phyloP scores from a whole-genome alignment of 1,139 yeast genomes.

The Geotrichum cucujoidarum region DNA sequence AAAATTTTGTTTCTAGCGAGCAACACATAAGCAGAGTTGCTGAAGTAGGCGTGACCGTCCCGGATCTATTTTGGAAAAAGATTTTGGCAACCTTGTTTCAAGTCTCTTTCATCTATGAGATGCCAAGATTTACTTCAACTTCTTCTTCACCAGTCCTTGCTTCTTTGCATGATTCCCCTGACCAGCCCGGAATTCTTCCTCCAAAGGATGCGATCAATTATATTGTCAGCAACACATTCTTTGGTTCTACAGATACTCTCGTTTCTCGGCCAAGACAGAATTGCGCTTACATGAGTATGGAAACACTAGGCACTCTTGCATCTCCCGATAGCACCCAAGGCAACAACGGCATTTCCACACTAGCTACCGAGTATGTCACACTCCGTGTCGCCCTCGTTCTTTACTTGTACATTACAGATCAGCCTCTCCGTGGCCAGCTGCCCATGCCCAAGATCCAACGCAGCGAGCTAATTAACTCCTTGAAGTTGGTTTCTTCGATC shows the following conservation, averaged over 20 bases:
- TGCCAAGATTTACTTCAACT: constrained; percentile 12
- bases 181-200: neutral
- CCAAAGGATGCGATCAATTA: constrained; percentile 11
- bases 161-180: neutral
- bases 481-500: constrained; percentile 18
- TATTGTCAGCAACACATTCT: constrained; percentile 25
- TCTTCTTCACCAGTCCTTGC: constrained; percentile 15
- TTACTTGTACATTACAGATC: constrained; percentile 50
- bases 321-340: neutral
- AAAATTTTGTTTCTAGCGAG: constrained; percentile 32
- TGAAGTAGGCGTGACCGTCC: neutral
- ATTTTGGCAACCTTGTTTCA: constrained; percentile 12
- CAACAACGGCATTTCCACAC: constrained; percentile 14
- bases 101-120: constrained; percentile 16
- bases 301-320: constrained; percentile 38
- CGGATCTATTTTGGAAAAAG: constrained; percentile 14
- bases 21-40: neutral
- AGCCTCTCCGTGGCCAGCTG: constrained; percentile 44
- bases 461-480: constrained; percentile 41
- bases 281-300: constrained; percentile 47
- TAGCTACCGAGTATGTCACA: constrained; percentile 41
- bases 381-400: constrained; percentile 50
- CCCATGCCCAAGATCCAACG: constrained; percentile 54
- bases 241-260: constrained; percentile 48
- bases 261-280: constrained; percentile 37